Evolutionary conservation across 2,329 filamentous ascomycete genomes (phyloP).

Genomic region (Coleophoma eucalyptorum): DNA sequence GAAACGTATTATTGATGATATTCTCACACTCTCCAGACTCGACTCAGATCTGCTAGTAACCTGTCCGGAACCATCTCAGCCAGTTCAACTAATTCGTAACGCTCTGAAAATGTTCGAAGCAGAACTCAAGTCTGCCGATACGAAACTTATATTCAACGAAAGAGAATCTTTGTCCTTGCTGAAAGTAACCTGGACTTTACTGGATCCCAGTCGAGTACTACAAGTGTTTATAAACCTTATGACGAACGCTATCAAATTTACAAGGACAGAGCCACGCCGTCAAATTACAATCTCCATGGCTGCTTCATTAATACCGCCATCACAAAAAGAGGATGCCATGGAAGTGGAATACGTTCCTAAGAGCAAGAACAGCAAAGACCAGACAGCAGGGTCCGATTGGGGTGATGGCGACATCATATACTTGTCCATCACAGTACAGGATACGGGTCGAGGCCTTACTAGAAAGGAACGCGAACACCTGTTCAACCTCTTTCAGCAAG

Average conservation of each 20-base stretch:
- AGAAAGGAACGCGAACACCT: constrained; percentile 67
- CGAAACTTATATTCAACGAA: constrained; percentile 60
- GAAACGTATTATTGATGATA: constrained; percentile 71
- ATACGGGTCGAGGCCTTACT: constrained; percentile 70
- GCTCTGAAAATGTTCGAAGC: constrained; percentile 76
- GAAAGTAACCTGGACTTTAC: constrained; percentile 56
- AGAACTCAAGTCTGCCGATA: constrained; percentile 65
- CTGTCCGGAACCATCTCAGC: constrained; percentile 65
- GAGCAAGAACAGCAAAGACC: constrained; percentile 4
- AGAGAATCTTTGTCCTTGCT: constrained; percentile 56
- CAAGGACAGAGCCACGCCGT: constrained; percentile 56
- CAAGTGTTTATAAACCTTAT: constrained; percentile 79
- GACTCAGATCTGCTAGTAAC: constrained; percentile 71
- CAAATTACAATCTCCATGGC: constrained; percentile 44
- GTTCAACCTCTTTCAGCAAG: constrained; percentile 78
- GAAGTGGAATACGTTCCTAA: constrained; percentile 10
- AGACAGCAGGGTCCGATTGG: constrained; percentile 10
- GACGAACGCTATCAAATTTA: constrained; percentile 81
- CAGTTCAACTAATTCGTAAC: constrained; percentile 60
- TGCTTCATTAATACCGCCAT: constrained; percentile 14
- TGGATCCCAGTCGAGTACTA: constrained; percentile 70
- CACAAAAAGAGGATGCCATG: not conserved
- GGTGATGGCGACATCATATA: constrained; percentile 47
- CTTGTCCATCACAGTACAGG: constrained; percentile 70
- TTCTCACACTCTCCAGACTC: constrained; percentile 69